Percentiles rank a stretch among this genome's conserved stretches.
Conservation (phyloP, 768 basidiomycete species). For the Calocybe cyanea region DNA sequence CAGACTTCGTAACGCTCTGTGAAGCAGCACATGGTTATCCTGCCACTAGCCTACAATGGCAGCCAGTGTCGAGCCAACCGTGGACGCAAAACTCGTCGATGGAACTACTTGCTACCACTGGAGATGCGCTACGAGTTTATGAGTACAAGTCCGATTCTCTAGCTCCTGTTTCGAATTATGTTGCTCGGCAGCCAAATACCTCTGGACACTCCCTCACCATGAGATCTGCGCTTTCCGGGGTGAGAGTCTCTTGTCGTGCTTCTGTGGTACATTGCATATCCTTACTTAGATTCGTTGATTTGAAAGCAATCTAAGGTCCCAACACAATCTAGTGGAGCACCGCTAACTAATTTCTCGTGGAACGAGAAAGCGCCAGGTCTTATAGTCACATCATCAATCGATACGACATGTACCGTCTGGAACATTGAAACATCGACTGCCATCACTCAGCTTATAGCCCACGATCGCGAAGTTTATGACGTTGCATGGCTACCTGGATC, state of each 20-base stretch:
- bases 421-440: slow-evolving; percentile 93
- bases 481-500: slow-evolving; percentile 98
- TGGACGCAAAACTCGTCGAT: slow-evolving; percentile 70
- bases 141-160: slow-evolving; percentile 76
- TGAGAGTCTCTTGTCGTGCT: slow-evolving; percentile 43
- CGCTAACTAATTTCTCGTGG: slow-evolving; percentile 97
- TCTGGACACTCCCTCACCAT: slow-evolving; percentile 65
- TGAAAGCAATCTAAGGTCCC: slow-evolving; percentile 86
- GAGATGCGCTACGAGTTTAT: slow-evolving; percentile 90
- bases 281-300: slow-evolving; percentile 8
- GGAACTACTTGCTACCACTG: slow-evolving; percentile 91
- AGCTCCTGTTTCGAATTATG: slow-evolving; percentile 56
- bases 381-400: slow-evolving; percentile 96
- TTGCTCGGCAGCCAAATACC: slow-evolving; percentile 56
- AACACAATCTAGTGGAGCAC: slow-evolving; percentile 77
- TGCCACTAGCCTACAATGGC: slow-evolving; percentile 91
- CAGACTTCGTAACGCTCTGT: slow-evolving; percentile 84
- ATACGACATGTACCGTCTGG: slow-evolving; percentile 99
- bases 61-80: slow-evolving; percentile 65
- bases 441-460: slow-evolving; percentile 95
- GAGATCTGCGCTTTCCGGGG: slow-evolving; percentile 79
- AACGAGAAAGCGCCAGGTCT: slow-evolving; percentile 87
- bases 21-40: slow-evolving; percentile 88
- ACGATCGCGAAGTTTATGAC: slow-evolving; percentile 95
- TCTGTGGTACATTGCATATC: slow-evolving; percentile 2